These are phyloP conservation scores for Xylariaceae sp. DNA, from an alignment of 2,329 filamentous ascomycete genomes.

Conservation along the genomic window DNA sequence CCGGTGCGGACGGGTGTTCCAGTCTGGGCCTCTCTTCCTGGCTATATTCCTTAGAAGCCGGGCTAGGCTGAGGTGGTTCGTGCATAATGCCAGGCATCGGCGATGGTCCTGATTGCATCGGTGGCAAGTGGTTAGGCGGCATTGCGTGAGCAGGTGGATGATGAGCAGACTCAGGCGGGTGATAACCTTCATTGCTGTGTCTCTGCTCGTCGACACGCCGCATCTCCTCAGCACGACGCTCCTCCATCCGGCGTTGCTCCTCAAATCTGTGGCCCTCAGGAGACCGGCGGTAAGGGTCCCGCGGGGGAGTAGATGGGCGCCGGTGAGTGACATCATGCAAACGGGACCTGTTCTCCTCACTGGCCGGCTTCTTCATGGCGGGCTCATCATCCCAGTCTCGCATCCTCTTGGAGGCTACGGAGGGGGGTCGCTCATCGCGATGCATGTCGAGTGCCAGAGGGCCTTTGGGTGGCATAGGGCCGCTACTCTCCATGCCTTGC, in stretches of 20 bases:
- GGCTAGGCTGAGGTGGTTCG: slow-evolving; percentile 44
- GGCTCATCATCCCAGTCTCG: slow-evolving; percentile 90
- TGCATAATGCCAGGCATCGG: slow-evolving; percentile 50
- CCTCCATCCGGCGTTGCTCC: slow-evolving; percentile 56
- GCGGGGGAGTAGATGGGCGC: slow-evolving; percentile 68
- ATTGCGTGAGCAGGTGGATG: slow-evolving; percentile 64
- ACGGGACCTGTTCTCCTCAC: slow-evolving; percentile 79
- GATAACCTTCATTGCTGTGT: slow-evolving; percentile 68
- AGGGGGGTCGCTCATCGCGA: slow-evolving; percentile 69
- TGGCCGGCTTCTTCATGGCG: slow-evolving; percentile 76
- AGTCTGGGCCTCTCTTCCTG: slow-evolving; percentile 52
- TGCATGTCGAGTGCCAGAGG: slow-evolving; percentile 60
- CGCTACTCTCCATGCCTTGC: slow-evolving; percentile 56
- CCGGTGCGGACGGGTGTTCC: slow-evolving; percentile 41
- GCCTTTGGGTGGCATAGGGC: slow-evolving; percentile 53
- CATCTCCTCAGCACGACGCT: slow-evolving; percentile 48
- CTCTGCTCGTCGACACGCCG: slow-evolving; percentile 52
- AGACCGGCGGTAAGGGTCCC: slow-evolving; percentile 67
- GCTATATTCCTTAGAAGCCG: slow-evolving; percentile 48
- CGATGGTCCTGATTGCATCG: slow-evolving; percentile 57
- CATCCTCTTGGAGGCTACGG: slow-evolving; percentile 74
- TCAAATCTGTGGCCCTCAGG: slow-evolving; percentile 65
- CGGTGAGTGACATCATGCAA: slow-evolving; percentile 80
- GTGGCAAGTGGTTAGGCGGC: slow-evolving; percentile 51
- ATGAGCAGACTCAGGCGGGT: slow-evolving; percentile 88